Conservation (phyloP, 228 moss, liverwort and hornwort genomes). For the Sphagnum magellanicum region DNA sequence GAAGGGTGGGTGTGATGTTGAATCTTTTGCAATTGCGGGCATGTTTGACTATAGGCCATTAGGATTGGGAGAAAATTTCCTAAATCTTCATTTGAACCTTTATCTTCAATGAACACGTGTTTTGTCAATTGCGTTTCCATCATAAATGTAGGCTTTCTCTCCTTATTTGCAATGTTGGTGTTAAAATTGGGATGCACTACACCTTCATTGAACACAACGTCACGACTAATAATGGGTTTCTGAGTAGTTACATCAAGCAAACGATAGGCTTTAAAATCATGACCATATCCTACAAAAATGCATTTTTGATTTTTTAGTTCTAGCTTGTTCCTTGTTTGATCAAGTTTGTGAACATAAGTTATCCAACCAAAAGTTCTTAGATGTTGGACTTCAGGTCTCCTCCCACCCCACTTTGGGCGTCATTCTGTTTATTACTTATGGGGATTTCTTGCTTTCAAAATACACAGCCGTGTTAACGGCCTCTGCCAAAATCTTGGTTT, state of each 20-base stretch:
- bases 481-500: conserved; percentile 2
- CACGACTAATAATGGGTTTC: conserved; percentile 1
- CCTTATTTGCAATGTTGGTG: not conserved
- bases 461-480: not conserved
- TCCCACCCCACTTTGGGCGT: not conserved
- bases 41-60: no score
- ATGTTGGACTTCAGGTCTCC: not conserved
- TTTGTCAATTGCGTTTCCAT: no score
- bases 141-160: not conserved
- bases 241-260: not conserved
- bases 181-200: not conserved
- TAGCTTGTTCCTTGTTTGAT: not conserved
- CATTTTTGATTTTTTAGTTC: not conserved
- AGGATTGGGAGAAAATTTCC: no score
- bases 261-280: not conserved
- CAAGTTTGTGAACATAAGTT: not conserved
- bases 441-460: not conserved
- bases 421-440: not conserved
- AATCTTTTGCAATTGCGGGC: no score
- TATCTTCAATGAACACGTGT: no score
- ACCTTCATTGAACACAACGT: conserved; percentile 3
- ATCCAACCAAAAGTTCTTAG: not conserved
- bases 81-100: no score
- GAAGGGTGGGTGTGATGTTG: no score
- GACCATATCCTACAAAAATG: conserved; percentile 1